Percentiles rank a stretch among this genome's conserved stretches.
Conservation (phyloP, 2,329 filamentous ascomycete genomes). For the Ustulina deusta region DNA sequence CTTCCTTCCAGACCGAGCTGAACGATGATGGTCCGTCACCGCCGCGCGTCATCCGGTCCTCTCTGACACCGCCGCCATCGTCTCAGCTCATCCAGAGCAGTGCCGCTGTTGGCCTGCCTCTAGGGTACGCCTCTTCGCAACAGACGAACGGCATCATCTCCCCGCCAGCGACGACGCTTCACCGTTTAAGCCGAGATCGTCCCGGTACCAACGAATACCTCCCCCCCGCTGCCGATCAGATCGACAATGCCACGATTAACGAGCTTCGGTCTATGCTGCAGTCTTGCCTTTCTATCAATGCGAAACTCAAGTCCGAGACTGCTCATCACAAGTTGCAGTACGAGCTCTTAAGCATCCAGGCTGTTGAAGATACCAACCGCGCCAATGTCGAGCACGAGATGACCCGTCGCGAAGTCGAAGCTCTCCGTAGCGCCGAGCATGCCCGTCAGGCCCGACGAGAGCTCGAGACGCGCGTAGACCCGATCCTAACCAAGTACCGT, state of each 20-base stretch:
- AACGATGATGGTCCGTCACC: constrained; percentile 60
- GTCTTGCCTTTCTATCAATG: constrained; percentile 66
- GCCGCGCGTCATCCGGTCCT: constrained; percentile 66
- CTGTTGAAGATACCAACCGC: constrained; percentile 84
- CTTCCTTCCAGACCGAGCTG: constrained; percentile 63
- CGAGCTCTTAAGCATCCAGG: constrained; percentile 85
- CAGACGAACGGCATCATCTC: constrained; percentile 62
- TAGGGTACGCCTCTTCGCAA: constrained; percentile 57
- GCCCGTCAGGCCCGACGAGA: constrained; percentile 70
- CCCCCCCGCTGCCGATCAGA: constrained; percentile 61
- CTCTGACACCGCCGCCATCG: constrained; percentile 68
- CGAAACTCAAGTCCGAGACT: constrained; percentile 79
- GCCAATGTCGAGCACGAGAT: constrained; percentile 93
- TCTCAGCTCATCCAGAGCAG: constrained; percentile 59
- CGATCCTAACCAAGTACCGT: constrained; percentile 65
- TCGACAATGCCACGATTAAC: constrained; percentile 65
- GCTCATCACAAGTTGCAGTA: constrained; percentile 93
- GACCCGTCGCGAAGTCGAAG: constrained; percentile 87
- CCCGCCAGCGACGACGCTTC: constrained; percentile 62
- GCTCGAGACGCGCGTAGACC: constrained; percentile 64
- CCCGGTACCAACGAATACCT: constrained; percentile 55
- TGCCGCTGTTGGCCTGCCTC: constrained; percentile 45
- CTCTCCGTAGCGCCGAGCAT: constrained; percentile 80
- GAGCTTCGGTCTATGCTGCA: constrained; percentile 70
- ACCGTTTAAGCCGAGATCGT: constrained; percentile 33